Conservation (phyloP, 2,329 filamentous ascomycete species). For the Stylonectria norvegica region DNA sequence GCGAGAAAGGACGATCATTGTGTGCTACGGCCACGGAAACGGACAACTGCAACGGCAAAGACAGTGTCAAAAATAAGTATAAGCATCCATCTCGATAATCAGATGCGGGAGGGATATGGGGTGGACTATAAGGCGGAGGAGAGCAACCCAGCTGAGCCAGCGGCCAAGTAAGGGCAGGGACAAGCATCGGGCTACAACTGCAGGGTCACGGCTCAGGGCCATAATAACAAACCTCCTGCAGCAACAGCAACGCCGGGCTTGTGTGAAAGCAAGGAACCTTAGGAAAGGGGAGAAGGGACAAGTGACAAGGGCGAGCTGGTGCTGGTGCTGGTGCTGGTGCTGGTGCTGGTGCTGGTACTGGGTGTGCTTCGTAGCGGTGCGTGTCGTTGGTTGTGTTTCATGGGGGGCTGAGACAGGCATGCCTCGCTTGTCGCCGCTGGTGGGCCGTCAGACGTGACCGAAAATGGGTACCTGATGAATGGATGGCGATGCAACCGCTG, state of each 20-base stretch:
- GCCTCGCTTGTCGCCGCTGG: constrained; percentile 10
- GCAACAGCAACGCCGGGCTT: constrained; percentile 7
- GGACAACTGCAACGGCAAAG: background rate
- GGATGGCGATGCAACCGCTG: background rate
- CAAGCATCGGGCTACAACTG: constrained; percentile 7
- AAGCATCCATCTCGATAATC: constrained; percentile 23
- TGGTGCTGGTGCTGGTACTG: constrained; percentile 16
- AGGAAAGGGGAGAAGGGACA: constrained; percentile 8
- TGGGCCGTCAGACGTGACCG: constrained; percentile 6
- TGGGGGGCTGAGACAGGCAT: constrained; percentile 30
- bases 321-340: too few relatives aligned
- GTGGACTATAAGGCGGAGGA: constrained; percentile 21
- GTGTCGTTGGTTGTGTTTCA: constrained; percentile 32
- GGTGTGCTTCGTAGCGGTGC: constrained; percentile 20
- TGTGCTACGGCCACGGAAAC: constrained; percentile 5
- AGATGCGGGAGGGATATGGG: constrained; percentile 20
- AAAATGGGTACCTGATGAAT: too few relatives aligned
- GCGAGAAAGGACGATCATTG: constrained; percentile 31
- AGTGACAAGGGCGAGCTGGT: constrained; percentile 11
- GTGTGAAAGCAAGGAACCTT: too few relatives aligned
- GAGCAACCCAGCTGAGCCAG: too few relatives aligned
- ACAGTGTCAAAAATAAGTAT: constrained; percentile 5
- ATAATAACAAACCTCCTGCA: constrained; percentile 15
- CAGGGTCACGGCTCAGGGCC: constrained; percentile 4
- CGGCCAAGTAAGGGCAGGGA: too few relatives aligned